These are phyloP conservation scores for Sugiyamaella smithiae DNA, from an alignment of 805 yeast species.

Conservation along the genomic window DNA sequence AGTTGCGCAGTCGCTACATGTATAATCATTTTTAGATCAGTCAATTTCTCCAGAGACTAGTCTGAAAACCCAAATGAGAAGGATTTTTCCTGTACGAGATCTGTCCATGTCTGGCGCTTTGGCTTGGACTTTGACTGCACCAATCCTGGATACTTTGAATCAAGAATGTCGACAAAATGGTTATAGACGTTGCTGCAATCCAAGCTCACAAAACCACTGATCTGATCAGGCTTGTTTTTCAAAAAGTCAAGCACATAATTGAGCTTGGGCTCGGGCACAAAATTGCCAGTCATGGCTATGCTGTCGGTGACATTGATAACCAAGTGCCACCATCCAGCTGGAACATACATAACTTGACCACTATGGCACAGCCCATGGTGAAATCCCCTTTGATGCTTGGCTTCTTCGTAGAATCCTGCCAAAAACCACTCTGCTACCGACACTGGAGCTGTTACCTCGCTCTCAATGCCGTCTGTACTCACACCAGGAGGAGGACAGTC, in stretches of 20 bases:
- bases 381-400: conserved; percentile 45
- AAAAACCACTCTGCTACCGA: conserved; percentile 91
- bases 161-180: conserved; percentile 51
- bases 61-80: conserved; percentile 38
- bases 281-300: conserved; percentile 85
- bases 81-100: conserved; percentile 34
- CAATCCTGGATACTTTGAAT: conserved; percentile 37
- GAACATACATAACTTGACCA: conserved; percentile 85
- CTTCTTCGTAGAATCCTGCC: conserved; percentile 65
- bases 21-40: no score
- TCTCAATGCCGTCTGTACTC: conserved; percentile 67
- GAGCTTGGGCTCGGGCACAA: conserved; percentile 67
- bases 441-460: conserved; percentile 89
- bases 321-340: conserved; percentile 97
- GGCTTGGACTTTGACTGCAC: conserved; percentile 40
- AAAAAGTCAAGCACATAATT: conserved; percentile 65
- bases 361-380: conserved; percentile 71
- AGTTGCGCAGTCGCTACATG: no score
- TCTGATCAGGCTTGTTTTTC: conserved; percentile 62
- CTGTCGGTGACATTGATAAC: conserved; percentile 71
- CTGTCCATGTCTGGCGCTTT: conserved; percentile 52
- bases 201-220: conserved; percentile 62
- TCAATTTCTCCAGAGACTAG: no score
- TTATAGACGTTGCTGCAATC: conserved; percentile 21
- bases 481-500: conserved; percentile 86